phyloP scores from a whole-genome alignment of 1,284 basidiomycete genomes.

The Ceratobasidium sp. region DNA sequence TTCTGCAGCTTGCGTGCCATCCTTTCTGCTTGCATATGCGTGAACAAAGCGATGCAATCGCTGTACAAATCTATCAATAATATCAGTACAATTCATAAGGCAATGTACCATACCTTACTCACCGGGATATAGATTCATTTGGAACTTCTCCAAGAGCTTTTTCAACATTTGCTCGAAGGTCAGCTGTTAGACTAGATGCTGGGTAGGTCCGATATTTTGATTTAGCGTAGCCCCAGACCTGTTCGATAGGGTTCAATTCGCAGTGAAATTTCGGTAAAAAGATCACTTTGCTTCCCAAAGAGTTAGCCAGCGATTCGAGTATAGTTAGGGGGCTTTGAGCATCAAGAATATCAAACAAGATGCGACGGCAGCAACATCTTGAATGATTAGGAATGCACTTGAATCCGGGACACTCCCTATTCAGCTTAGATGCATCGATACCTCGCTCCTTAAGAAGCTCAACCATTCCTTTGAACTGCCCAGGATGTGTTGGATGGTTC shows the following conservation, averaged over 20 bases:
- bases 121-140: slow-evolving; percentile 7
- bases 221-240: slow-evolving; percentile 26
- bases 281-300: slow-evolving; percentile 3
- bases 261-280: slow-evolving; percentile 44
- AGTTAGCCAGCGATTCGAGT: slow-evolving; percentile 20
- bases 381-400: not conserved
- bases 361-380: slow-evolving; percentile 36
- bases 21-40: slow-evolving; percentile 31
- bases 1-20: slow-evolving; percentile 33
- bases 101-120: not conserved
- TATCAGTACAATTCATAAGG: not conserved
- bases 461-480: slow-evolving; percentile 56
- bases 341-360: slow-evolving; percentile 27
- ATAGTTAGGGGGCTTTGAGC: slow-evolving; percentile 19
- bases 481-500: slow-evolving; percentile 51
- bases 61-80: slow-evolving; percentile 26
- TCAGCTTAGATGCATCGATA: slow-evolving; percentile 36
- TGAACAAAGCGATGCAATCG: slow-evolving; percentile 31
- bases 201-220: slow-evolving; percentile 27
- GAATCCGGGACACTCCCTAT: slow-evolving; percentile 33
- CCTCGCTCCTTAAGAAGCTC: slow-evolving; percentile 52
- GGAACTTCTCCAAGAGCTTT: slow-evolving; percentile 14
- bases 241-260: slow-evolving; percentile 30
- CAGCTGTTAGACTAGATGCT: slow-evolving; percentile 2
- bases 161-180: slow-evolving; percentile 30